Conservation (phyloP, 176 grass and related monocot genomes). For the Otatea glauca region DNA sequence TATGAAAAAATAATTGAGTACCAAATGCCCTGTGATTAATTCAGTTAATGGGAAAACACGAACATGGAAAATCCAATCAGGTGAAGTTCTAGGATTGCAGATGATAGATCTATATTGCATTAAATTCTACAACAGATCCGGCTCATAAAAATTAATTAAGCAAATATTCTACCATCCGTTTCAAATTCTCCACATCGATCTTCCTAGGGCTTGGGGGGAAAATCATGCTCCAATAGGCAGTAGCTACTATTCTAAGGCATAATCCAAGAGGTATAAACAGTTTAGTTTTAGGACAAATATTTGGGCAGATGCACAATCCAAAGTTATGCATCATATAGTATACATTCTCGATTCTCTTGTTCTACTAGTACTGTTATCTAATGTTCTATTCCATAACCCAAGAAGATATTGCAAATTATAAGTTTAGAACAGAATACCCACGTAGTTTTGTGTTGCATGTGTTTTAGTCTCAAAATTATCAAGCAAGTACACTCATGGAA, state of each 20-base stretch:
- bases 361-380: background rate
- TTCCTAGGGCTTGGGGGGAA: background rate
- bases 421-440: slow-evolving; percentile 23
- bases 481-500: slow-evolving; percentile 1
- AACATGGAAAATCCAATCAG: background rate
- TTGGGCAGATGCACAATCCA: background rate
- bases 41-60: slow-evolving; percentile 11
- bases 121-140: slow-evolving; percentile 13
- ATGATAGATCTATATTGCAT: slow-evolving; percentile 4
- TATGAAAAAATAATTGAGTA: background rate
- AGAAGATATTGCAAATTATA: slow-evolving; percentile 2
- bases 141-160: background rate
- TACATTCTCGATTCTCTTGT: background rate
- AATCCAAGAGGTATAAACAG: slow-evolving; percentile 31
- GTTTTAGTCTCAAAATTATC: slow-evolving; percentile 24
- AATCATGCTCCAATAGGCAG: background rate
- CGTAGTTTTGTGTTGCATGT: background rate
- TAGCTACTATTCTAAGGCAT: background rate
- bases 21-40: background rate
- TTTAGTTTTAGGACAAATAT: slow-evolving; percentile 32
- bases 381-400: slow-evolving; percentile 1
- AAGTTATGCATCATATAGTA: slow-evolving; percentile 23
- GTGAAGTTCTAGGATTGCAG: background rate
- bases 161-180: slow-evolving; percentile 5
- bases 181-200: background rate